Percentiles rank a stretch among this genome's conserved stretches.
Evolutionary conservation across 192 early-diverging fungal genomes (phyloP).

Genomic region (Entomortierella parvispora): DNA sequence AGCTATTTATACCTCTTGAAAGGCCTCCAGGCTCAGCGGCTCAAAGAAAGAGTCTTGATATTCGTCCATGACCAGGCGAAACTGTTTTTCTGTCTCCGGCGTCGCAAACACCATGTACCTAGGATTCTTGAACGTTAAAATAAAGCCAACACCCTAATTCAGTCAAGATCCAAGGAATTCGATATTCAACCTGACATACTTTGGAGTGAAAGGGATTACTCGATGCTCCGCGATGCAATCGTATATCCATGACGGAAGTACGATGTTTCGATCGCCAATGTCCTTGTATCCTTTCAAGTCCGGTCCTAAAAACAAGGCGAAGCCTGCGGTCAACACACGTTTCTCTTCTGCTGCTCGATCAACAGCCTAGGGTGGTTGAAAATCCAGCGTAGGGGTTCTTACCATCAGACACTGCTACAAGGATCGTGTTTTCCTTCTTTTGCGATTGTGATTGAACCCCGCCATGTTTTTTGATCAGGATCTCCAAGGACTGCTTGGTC

Average conservation of each 20-base stretch:
- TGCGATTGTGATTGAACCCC: conserved; percentile 72
- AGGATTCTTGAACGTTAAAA: too few relatives aligned
- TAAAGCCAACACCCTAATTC: too few relatives aligned
- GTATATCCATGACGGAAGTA: conserved; percentile 70
- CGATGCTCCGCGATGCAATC: conserved; percentile 65
- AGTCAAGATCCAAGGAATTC: too few relatives aligned
- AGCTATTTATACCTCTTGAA: conserved; percentile 78
- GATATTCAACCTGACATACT: too few relatives aligned
- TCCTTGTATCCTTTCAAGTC: conserved; percentile 66
- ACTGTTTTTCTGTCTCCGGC: conserved; percentile 55
- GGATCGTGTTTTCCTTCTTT: conserved; percentile 50
- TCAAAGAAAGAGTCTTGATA: conserved; percentile 78
- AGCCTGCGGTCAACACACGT: too few relatives aligned
- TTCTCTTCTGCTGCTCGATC: too few relatives aligned
- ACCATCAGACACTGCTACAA: conserved; percentile 58
- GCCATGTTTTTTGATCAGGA: conserved; percentile 67
- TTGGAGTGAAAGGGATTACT: conserved; percentile 67
- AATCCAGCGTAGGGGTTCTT: background rate
- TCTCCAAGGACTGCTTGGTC: conserved; percentile 68
- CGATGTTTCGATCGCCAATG: conserved; percentile 63
- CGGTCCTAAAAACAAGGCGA: too few relatives aligned
- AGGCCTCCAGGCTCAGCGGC: conserved; percentile 54
- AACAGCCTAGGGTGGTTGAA: too few relatives aligned
- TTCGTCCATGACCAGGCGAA: conserved; percentile 68
- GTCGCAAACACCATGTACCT: conserved; percentile 74